phyloP scores from a whole-genome alignment of 305 asterid species.

The Fraxinus latifolia region DNA sequence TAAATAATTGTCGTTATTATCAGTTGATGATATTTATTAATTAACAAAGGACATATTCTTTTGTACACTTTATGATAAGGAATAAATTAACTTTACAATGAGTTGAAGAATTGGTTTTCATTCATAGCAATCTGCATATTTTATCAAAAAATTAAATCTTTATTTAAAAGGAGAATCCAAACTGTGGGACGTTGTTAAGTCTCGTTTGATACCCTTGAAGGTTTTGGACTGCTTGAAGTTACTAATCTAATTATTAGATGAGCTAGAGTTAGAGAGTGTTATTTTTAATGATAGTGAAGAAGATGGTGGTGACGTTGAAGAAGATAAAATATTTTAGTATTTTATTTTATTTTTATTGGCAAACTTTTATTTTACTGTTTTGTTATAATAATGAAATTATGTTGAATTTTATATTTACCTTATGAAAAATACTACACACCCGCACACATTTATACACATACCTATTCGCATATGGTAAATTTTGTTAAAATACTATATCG shows the following conservation, averaged over 20 bases:
- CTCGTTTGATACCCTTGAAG: too few species aligned
- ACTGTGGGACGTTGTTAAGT: too few species aligned
- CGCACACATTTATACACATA: not conserved
- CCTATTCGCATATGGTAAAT: not conserved
- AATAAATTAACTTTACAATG: not conserved
- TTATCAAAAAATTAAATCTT: not conserved
- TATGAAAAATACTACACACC: too few species aligned
- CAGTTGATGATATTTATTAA: not conserved
- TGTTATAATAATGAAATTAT: not conserved
- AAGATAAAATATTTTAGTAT: too few species aligned
- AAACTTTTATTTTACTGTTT: too few species aligned
- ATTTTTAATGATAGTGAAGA: not conserved
- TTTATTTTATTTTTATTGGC: too few species aligned
- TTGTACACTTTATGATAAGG: not conserved
- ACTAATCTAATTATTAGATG: too few species aligned
- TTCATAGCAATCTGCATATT: not conserved
- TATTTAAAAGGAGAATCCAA: too few species aligned
- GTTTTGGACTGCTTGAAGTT: too few species aligned
- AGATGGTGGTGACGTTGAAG: not conserved
- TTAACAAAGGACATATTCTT: not conserved
- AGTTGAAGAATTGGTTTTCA: not conserved
- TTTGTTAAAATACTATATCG: not conserved
- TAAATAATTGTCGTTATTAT: too few species aligned
- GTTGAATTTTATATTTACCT: not conserved
- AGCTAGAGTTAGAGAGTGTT: too few species aligned